Conservation (phyloP, 2,329 filamentous ascomycete species). For the Diaporthe vexans region DNA sequence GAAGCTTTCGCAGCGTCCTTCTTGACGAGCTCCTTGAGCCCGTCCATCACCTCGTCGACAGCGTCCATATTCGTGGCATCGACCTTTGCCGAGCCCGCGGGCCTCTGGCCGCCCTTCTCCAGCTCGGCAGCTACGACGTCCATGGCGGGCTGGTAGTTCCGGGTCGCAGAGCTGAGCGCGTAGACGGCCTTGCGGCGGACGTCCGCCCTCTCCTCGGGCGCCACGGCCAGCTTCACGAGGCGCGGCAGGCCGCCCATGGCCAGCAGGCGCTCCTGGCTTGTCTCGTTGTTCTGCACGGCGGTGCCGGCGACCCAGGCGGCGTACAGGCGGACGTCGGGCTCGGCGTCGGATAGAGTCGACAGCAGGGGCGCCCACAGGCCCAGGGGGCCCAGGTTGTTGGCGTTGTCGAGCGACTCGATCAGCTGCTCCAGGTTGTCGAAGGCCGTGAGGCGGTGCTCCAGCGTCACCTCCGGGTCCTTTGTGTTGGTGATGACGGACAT, state of each 20-base stretch:
- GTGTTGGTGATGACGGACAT: constrained; percentile 80
- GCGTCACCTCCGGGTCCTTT: constrained; percentile 70
- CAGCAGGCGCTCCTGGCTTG: constrained; percentile 80
- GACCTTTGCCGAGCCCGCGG: constrained; percentile 66
- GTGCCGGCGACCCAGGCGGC: constrained; percentile 96
- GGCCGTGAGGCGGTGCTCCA: constrained; percentile 84
- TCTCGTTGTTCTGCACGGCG: constrained; percentile 95
- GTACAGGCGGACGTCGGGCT: constrained; percentile 82
- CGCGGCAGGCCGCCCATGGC: constrained; percentile 76
- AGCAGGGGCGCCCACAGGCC: constrained; percentile 87
- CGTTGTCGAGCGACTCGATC: constrained; percentile 94
- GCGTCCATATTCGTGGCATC: constrained; percentile 90
- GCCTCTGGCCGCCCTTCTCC: constrained; percentile 64
- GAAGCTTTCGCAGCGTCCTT: constrained; percentile 44
- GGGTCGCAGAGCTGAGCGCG: constrained; percentile 85
- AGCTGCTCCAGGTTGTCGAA: constrained; percentile 97
- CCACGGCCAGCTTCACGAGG: constrained; percentile 75
- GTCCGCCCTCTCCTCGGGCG: constrained; percentile 69
- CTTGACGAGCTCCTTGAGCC: constrained; percentile 69
- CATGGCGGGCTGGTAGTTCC: constrained; percentile 91
- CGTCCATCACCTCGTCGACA: constrained; percentile 81
- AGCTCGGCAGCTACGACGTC: constrained; percentile 76
- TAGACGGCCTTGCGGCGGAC: constrained; percentile 91
- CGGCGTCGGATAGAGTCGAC: constrained; percentile 74
- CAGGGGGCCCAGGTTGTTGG: constrained; percentile 88